These are phyloP conservation scores for Xylaria sp. DNA, from an alignment of 2,329 filamentous ascomycete genomes.

Conservation along the genomic window DNA sequence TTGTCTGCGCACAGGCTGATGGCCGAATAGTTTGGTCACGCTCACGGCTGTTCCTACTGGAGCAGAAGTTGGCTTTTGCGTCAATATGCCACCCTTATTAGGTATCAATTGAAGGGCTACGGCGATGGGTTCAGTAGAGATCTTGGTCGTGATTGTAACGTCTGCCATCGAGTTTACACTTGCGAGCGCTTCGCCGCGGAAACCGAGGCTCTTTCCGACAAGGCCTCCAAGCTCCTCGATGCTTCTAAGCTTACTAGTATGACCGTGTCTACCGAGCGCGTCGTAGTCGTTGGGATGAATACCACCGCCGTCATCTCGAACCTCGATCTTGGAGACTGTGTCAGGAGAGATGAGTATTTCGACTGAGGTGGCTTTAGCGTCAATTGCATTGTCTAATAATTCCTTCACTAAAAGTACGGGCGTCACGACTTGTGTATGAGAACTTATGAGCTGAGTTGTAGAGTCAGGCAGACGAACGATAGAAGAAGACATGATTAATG, in stretches of 20 bases:
- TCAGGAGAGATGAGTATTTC: conserved; percentile 72
- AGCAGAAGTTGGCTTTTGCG: conserved; percentile 56
- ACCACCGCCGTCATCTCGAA: conserved; percentile 79
- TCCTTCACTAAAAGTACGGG: conserved; percentile 76
- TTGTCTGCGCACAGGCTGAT: conserved; percentile 71
- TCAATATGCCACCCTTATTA: conserved; percentile 54
- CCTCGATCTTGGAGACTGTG: conserved; percentile 74
- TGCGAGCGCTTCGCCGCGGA: conserved; percentile 78
- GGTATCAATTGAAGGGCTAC: conserved; percentile 57
- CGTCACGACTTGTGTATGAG: conserved; percentile 68
- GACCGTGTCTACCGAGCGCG: conserved; percentile 70
- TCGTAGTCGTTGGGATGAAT: conserved; percentile 71
- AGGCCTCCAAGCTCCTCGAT: conserved; percentile 69
- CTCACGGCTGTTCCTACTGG: conserved; percentile 76
- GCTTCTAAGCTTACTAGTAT: conserved; percentile 78
- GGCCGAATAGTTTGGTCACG: conserved; percentile 67
- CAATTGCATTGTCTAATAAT: conserved; percentile 79
- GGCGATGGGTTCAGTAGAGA: conserved; percentile 69
- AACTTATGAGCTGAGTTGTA: conserved; percentile 67
- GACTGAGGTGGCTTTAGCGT: conserved; percentile 74
- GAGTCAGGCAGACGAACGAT: conserved; percentile 61
- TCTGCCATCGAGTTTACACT: conserved; percentile 69
- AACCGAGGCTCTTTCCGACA: conserved; percentile 73
- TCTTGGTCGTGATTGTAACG: conserved; percentile 71
- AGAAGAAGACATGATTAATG: conserved; percentile 35